phyloP scores from a whole-genome alignment of 768 basidiomycete species.

The Mycena chlorophos region DNA sequence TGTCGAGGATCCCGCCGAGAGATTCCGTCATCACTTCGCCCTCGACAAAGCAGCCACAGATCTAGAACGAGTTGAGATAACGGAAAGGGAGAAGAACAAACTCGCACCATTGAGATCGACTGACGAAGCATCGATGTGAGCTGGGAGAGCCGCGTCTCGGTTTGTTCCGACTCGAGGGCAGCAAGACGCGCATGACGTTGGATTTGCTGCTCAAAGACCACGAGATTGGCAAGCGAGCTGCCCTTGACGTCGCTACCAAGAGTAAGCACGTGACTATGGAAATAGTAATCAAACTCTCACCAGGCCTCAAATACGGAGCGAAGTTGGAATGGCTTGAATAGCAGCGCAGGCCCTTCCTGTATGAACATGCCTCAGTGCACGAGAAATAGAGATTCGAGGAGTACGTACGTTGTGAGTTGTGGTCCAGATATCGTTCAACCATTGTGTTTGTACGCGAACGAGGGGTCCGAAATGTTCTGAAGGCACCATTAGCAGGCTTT shows the following conservation, averaged over 20 bases:
- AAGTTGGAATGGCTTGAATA: constrained; percentile 48
- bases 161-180: constrained; percentile 40
- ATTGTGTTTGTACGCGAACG: constrained; percentile 42
- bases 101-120: constrained; percentile 42
- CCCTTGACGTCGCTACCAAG: constrained; percentile 41
- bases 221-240: constrained; percentile 41
- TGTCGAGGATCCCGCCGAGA: constrained; percentile 27
- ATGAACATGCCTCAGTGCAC: constrained; percentile 17
- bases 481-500: no score
- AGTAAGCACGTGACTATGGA: constrained; percentile 3
- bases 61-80: constrained; percentile 29
- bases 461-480: constrained; percentile 36
- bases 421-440: constrained; percentile 56
- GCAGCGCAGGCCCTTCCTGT: constrained; percentile 37
- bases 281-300: constrained; percentile 29
- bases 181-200: constrained; percentile 39
- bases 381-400: not conserved
- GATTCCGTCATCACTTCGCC: constrained; percentile 22
- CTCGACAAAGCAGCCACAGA: constrained; percentile 48
- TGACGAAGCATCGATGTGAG: constrained; percentile 42
- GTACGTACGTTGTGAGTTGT: constrained; percentile 25
- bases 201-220: constrained; percentile 39
- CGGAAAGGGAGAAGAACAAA: not conserved
- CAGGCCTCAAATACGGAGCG: constrained; percentile 38
- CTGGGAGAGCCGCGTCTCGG: constrained; percentile 42